These are phyloP conservation scores for Sugiyamaella smithiae DNA, from an alignment of 805 yeast genomes.

Conservation along the genomic window DNA sequence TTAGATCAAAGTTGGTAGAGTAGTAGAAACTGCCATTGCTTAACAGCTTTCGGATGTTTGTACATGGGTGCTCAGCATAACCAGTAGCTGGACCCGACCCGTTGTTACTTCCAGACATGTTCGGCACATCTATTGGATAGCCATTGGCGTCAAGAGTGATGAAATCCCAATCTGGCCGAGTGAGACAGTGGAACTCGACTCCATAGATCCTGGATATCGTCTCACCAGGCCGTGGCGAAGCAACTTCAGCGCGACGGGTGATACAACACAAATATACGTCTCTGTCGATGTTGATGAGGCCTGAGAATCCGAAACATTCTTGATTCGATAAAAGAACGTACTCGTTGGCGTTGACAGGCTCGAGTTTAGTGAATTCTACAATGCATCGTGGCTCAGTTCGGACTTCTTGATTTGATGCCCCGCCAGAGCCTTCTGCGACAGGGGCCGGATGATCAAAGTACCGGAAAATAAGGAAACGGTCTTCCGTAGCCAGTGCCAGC, in stretches of 20 bases:
- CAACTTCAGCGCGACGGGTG: slow-evolving; percentile 72
- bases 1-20: slow-evolving; percentile 88
- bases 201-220: slow-evolving; percentile 72
- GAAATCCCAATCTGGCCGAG: slow-evolving; percentile 75
- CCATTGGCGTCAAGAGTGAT: slow-evolving; percentile 67
- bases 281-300: slow-evolving; percentile 66
- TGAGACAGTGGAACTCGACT: slow-evolving; percentile 84
- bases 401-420: background rate
- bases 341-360: slow-evolving; percentile 37
- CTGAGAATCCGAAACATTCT: slow-evolving; percentile 58
- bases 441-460: slow-evolving; percentile 19
- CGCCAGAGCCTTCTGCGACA: background rate
- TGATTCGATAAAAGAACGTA: slow-evolving; percentile 39
- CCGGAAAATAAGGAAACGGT: slow-evolving; percentile 55
- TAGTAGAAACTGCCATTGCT: slow-evolving; percentile 89
- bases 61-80: slow-evolving; percentile 70
- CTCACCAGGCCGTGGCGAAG: slow-evolving; percentile 77
- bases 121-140: slow-evolving; percentile 44
- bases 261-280: slow-evolving; percentile 76
- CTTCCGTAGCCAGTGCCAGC: slow-evolving; percentile 59
- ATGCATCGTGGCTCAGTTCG: slow-evolving; percentile 28
- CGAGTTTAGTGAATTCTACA: slow-evolving; percentile 46
- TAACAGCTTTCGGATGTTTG: slow-evolving; percentile 69
- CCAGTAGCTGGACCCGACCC: slow-evolving; percentile 23
- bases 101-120: slow-evolving; percentile 36